These are phyloP conservation scores for Leccinum huronense DNA, from an alignment of 1,284 basidiomycete species.

Conservation along the genomic window DNA sequence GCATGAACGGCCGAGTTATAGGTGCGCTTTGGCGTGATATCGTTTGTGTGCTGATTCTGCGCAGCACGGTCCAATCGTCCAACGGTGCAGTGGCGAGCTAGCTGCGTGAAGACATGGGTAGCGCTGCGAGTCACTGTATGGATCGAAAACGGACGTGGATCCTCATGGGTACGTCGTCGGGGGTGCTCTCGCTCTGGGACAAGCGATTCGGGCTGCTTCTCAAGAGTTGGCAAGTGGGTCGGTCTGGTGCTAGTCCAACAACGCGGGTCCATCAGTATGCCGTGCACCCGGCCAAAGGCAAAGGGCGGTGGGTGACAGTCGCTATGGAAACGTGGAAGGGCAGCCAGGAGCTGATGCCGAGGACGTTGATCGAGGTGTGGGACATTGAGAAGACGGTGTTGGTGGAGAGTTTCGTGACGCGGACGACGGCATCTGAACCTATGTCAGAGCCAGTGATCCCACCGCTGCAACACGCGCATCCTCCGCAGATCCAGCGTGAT, in stretches of 20 bases:
- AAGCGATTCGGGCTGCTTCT: slow-evolving; percentile 89
- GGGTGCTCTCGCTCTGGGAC: slow-evolving; percentile 89
- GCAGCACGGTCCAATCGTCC: slow-evolving; percentile 35
- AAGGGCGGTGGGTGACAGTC: slow-evolving; percentile 88
- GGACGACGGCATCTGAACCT: slow-evolving; percentile 45
- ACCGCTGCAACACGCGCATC: slow-evolving; percentile 72
- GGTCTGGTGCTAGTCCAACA: slow-evolving; percentile 49
- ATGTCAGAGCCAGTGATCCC: slow-evolving; percentile 56
- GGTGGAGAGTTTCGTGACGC: slow-evolving; percentile 67
- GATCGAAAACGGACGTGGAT: slow-evolving; percentile 86
- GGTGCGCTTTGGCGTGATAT: slow-evolving; percentile 40
- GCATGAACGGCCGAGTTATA: slow-evolving; percentile 65
- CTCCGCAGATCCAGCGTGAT: slow-evolving; percentile 83
- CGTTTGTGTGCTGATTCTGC: neutral
- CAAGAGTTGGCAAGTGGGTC: slow-evolving; percentile 82
- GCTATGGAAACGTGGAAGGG: slow-evolving; percentile 60
- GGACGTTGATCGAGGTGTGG: slow-evolving; percentile 73
- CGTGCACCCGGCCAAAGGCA: slow-evolving; percentile 83
- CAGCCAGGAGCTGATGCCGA: slow-evolving; percentile 39
- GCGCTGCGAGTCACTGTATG: slow-evolving; percentile 57
- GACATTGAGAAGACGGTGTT: slow-evolving; percentile 69
- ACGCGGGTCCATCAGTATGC: slow-evolving; percentile 68
- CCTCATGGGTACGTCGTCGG: slow-evolving; percentile 81
- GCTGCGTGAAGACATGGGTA: slow-evolving; percentile 61
- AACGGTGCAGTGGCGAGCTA: slow-evolving; percentile 48